Evolutionary conservation across 805 yeast species (phyloP), one percentile per base, ranked within the genome.

Genomic region (Starmerella apis): DNA sequence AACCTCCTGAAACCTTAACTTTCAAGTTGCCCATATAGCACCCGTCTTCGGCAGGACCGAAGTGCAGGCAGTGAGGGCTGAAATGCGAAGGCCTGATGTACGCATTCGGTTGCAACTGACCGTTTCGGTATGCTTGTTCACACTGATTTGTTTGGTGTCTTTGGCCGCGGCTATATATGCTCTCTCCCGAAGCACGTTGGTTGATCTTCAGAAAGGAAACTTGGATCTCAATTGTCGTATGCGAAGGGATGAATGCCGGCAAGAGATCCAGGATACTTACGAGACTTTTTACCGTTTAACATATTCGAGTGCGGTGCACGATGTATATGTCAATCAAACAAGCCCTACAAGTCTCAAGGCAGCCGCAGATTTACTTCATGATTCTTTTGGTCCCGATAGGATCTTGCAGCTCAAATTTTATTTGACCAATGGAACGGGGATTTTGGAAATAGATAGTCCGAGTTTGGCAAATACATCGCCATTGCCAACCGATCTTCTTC

Each of bases 61-160:
- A 22, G 36, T 14, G 44, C 30, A 32, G 11, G 35, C 10, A 20
- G 13, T 14, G 14, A 24, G 13, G 19, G 25, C 16, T 16, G 18
- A 9, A 19, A 49, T 52, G 56, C 48, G 61, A 38, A 51, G 58
- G 27, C 59, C 63, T 3, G 57, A 61, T 28, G 69, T 86, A 41
- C 83, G 90, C 38, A 78, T 86, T 50, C 68, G 86, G 59, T 79
- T 86, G 22, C 94, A 86, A 68, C 76, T 86, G 46, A 80, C 83
- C 46, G 73, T 77, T 4, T 68, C 85, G 27, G 94, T 85, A 55
- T 70, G 83, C 48, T 66, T 81, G 48, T 81, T 84, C 35, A 80
- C 90, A 10, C 67, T 82, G 33, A 68, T 81, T 47, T 83, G 94
- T 1, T 70, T 87, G 43, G 71, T 82, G 25, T 78, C 85, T 1